Percentiles rank a stretch among this genome's conserved stretches.
These are phyloP conservation scores for Microsporum canis DNA, from an alignment of 2,329 filamentous ascomycete genomes.

Conservation along the genomic window DNA sequence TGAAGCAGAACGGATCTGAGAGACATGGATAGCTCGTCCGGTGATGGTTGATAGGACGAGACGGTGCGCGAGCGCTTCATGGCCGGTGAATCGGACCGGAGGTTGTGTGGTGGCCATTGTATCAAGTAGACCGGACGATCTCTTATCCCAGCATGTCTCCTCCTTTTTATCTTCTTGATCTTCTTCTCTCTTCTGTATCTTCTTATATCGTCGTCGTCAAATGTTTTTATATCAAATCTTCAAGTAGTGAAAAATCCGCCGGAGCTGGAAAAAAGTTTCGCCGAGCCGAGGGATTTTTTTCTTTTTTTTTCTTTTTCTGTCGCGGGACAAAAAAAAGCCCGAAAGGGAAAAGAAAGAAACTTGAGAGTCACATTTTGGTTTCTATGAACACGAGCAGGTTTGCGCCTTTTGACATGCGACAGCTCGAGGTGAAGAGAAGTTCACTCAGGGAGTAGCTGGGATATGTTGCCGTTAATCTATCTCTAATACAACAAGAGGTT, in stretches of 20 bases:
- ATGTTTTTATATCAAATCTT: background rate
- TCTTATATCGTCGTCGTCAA: background rate
- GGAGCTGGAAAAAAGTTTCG: background rate
- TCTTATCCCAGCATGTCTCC: background rate
- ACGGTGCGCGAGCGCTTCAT: conserved; percentile 70
- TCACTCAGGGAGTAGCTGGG: background rate
- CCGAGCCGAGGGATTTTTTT: background rate
- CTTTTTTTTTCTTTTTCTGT: background rate
- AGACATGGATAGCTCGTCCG: conserved; percentile 79
- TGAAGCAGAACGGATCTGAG: conserved; percentile 81
- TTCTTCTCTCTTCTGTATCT: background rate
- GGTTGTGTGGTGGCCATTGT: conserved; percentile 36
- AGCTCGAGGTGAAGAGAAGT: background rate
- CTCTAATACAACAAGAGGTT: background rate
- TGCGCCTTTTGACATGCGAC: background rate
- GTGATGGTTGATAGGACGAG: conserved; percentile 85
- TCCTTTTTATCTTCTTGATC: background rate
- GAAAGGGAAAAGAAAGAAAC: background rate
- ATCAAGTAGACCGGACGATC: background rate
- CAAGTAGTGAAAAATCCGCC: background rate
- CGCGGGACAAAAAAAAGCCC: conserved; percentile 22
- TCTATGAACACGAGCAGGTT: background rate
- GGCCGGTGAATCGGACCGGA: conserved; percentile 65
- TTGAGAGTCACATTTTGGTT: background rate
- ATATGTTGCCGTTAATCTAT: background rate